phyloP scores from a whole-genome alignment of 768 basidiomycete species.

The Filobasidium floriforme region DNA sequence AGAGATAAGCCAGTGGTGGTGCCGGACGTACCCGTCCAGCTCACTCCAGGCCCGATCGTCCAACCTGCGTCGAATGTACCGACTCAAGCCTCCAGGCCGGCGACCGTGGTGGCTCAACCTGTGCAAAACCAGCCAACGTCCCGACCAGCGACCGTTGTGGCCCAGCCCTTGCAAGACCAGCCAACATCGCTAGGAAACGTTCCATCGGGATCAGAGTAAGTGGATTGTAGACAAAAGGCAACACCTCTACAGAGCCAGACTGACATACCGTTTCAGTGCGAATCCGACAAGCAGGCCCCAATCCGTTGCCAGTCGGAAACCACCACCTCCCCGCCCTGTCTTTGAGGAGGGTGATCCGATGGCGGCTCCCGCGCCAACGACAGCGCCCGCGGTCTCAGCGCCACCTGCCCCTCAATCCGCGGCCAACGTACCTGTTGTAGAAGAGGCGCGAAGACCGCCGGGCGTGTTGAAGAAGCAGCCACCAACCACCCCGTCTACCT shows the following conservation, averaged over 20 bases:
- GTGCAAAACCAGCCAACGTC: not conserved
- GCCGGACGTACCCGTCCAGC: constrained; percentile 1
- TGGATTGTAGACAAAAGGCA: not conserved
- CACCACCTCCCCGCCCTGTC: not conserved
- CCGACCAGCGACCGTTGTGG: not conserved
- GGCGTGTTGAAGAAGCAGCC: too few species aligned
- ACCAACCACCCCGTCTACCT: too few species aligned
- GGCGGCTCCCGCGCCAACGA: not conserved
- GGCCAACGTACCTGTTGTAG: not conserved
- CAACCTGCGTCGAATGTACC: constrained; percentile 7
- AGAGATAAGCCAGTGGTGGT: not conserved
- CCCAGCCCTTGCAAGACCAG: not conserved
- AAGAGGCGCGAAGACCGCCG: too few species aligned
- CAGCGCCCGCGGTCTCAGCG: not conserved
- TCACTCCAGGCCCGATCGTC: not conserved
- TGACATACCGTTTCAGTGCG: too few species aligned
- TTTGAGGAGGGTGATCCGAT: not conserved
- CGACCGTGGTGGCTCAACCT: not conserved
- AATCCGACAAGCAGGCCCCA: not conserved
- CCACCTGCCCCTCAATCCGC: not conserved
- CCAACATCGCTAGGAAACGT: not conserved
- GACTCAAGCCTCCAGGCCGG: not conserved
- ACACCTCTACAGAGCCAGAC: too few species aligned
- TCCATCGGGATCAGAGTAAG: not conserved
- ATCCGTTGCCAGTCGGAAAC: not conserved